A percentile compares a stretch with the other conserved stretches of the same genome.
phyloP scores from a whole-genome alignment of 768 basidiomycete species.

The Termitomyces sp. region DNA sequence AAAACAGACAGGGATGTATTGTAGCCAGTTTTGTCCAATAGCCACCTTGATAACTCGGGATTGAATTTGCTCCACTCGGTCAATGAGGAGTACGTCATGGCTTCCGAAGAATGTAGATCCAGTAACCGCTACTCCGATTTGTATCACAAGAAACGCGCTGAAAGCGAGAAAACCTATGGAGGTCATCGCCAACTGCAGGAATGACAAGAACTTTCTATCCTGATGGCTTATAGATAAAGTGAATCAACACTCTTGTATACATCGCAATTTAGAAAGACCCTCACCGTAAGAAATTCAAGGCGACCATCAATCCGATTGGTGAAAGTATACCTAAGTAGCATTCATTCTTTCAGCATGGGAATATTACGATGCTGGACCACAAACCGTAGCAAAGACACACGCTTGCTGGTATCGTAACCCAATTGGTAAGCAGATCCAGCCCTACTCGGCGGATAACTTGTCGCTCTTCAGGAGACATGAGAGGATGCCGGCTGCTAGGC shows the following conservation, averaged over 20 bases:
- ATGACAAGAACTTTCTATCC: not conserved
- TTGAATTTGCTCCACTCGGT: not conserved
- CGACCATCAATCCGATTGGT: not conserved
- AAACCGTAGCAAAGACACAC: not conserved
- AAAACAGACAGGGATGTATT: not conserved
- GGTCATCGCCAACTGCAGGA: not conserved
- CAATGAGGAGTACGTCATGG: not conserved
- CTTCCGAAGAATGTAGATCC: not conserved
- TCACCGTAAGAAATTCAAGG: not conserved
- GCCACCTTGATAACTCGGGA: not conserved
- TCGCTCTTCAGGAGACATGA: not conserved
- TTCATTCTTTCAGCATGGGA: not conserved
- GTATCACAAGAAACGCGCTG: not conserved
- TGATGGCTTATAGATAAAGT: not conserved
- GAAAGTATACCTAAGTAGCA: not conserved
- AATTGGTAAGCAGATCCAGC: not conserved
- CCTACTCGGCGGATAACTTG: not conserved
- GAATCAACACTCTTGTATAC: not conserved
- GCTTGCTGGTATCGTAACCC: not conserved
- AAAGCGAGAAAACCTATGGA: not conserved
- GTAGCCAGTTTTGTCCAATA: not conserved
- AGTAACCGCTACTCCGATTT: not conserved
- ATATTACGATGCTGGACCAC: not conserved
- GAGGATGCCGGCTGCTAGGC: not conserved
- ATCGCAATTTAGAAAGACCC: not conserved